Base-by-base conservation (phyloP, 2,329 filamentous ascomycete species). In the Aspergillus fumigatiaffinis region DNA sequence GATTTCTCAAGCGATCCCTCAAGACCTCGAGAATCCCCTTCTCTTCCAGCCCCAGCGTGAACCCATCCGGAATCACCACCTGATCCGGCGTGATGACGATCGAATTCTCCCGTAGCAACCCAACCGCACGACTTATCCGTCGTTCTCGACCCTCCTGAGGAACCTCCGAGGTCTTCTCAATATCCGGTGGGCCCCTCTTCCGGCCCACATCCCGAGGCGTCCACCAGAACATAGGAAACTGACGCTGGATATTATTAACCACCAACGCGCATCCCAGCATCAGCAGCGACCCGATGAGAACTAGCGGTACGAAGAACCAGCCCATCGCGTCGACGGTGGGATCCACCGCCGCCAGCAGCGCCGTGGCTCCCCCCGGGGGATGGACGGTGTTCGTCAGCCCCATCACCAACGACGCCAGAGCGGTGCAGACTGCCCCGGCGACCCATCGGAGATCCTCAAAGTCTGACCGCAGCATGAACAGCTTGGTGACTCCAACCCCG, bases 361-460 rank as follows among this genome's bases (percentile, higher is more conserved):
- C 71, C 8, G 70, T 72, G 7, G 70, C 71, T 38, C 69, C 71
- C n/a, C 70, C 70, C 46, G 71, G 71, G 6, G 70, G 70, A 48
- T 73, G 71, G 1, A 65, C 68, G 5, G 69, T 72, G 7, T 68
- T 63, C 1, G 71, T 73, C 49, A 73, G 56, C 47, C 70, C 66
- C 71, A 73, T 73, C 4, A 69, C 68, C 10, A 71, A 63, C 21
- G 70, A 64, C 2, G 67, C 64, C 12, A 63, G 42, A 1, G 68
- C 62, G 0, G 65, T 66, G 1, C 67, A 71, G n/a, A 73, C 60
- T 0, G 69, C 68, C 9, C 68, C 70, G 14, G 70, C 69, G n/a
- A 71, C 60, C 69, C 65, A 71, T 54, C 62, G 68, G 23, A 69
- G 58, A 14, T 63, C 67, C 51, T 66, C 62, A 51, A 67, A 71